Evolutionary conservation across 257 asterid species (phyloP).

Genomic region (Linaria vulgaris): DNA sequence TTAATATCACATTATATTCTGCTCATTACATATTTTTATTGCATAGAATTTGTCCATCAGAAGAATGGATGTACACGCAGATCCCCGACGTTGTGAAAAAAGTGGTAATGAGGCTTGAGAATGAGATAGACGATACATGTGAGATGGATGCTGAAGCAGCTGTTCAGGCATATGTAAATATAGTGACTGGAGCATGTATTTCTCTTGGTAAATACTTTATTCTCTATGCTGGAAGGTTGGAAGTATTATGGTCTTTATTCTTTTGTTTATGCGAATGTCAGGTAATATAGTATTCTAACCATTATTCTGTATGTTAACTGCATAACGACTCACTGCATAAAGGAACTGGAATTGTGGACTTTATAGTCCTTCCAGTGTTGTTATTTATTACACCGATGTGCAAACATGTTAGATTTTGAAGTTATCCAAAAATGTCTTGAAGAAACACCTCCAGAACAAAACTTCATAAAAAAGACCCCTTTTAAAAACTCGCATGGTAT

Average conservation of each 20-base stretch:
- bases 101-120: constrained; percentile 57
- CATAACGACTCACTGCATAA: constrained; percentile 4
- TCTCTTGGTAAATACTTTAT: constrained; percentile 61
- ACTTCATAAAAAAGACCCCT: background rate
- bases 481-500: background rate
- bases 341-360: constrained; percentile 4
- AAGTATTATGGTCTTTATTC: background rate
- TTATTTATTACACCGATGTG: background rate
- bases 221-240: background rate
- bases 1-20: background rate
- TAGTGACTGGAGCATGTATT: constrained; percentile 86
- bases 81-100: constrained; percentile 70
- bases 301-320: constrained; percentile 1
- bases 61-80: constrained; percentile 88
- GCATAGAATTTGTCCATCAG: constrained; percentile 73
- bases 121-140: constrained; percentile 61
- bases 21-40: constrained; percentile 27
- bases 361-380: background rate
- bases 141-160: constrained; percentile 80
- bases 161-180: constrained; percentile 84
- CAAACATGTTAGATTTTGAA: background rate
- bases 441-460: background rate
- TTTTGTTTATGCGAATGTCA: background rate
- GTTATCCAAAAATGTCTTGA: background rate
- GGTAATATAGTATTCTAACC: constrained; percentile 10